These are phyloP conservation scores for Physcomitrium patens DNA, from an alignment of 225 moss, liverwort and hornwort species.

Conservation along the genomic window DNA sequence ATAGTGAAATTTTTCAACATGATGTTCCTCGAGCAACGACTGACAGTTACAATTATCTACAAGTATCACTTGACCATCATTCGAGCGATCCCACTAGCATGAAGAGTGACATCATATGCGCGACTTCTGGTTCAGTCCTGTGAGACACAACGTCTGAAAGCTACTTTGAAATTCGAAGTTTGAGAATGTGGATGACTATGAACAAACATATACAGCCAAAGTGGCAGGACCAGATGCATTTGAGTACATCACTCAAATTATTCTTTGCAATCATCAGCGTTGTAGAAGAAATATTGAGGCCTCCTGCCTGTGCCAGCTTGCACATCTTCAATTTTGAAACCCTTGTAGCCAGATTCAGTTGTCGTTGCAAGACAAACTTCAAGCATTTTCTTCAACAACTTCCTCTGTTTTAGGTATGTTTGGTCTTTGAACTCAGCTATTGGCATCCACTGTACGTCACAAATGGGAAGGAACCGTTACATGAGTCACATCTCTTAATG, in stretches of 20 bases:
- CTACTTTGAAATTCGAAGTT: too few species aligned
- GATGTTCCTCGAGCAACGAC: background rate
- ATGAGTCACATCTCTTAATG: background rate
- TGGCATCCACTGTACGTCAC: conserved; percentile 54
- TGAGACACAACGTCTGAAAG: too few species aligned
- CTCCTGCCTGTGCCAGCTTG: conserved; percentile 37
- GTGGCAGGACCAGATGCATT: background rate
- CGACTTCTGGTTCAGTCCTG: too few species aligned
- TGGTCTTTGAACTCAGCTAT: conserved; percentile 39
- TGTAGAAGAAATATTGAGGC: conserved; percentile 45
- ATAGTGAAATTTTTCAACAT: background rate
- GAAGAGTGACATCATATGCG: background rate
- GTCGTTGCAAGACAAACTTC: conserved; percentile 43
- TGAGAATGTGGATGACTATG: background rate
- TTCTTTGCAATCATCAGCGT: background rate
- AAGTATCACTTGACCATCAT: background rate
- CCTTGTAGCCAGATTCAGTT: conserved; percentile 16
- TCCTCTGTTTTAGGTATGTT: conserved; percentile 45
- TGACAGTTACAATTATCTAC: background rate
- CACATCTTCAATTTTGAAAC: conserved; percentile 43
- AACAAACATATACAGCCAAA: background rate
- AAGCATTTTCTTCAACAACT: conserved; percentile 59
- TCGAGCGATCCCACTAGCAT: background rate
- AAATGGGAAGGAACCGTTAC: background rate
- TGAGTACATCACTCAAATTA: background rate